Base-by-base conservation (phyloP, 2,329 filamentous ascomycete genomes). In the Cercospora janseana region DNA sequence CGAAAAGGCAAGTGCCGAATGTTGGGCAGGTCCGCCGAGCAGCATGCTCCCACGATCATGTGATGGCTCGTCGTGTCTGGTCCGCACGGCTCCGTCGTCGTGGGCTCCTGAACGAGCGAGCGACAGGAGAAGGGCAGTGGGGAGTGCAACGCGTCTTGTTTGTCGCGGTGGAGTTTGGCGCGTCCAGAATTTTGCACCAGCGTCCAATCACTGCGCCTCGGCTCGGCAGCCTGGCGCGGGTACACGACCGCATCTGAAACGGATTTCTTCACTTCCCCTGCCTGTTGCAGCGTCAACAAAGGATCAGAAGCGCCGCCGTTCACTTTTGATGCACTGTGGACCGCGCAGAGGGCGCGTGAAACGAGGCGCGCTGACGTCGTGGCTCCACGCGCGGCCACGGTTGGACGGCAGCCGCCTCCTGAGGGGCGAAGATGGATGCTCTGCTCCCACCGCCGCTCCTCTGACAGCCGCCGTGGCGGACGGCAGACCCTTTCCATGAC, bases 401-500 rank as follows among this genome's bases (percentile, higher is more conserved):
- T n/a, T 5, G 27, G 9, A 44, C 13, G 35, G 20, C 20, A 13
- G 26, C 24, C 26, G 15, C 27, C 26, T 27, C 41, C 16, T 44
- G 41, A 44, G 15, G 31, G 15, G 15, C 41, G 41, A 29, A 43
- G 23, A 26, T 20, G 13, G 40, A 43, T 7, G 12, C 15, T 27
- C 13, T 18, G 43, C 43, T 46, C n/a, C n/a, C n/a, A n/a, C n/a
- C 31, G 34, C 26, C 18, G 15, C 41, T 10, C 41, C 16, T 15
- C 23, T 34, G 16, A 45, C 28, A 37, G 43, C 13, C 31, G 43
- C 43, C 31, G 43, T 28, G 43, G 13, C 43, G 29, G 29, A 13
- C 13, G 28, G 21, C 21, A 37, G 34, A 20, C 5, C 13, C 34
- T n/a, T 13, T n/a, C n/a, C n/a, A n/a, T n/a, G n/a, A n/a, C n/a